Conservation (phyloP, 176 grass and related monocot genomes). For the Echinochloa phyllopogon region DNA sequence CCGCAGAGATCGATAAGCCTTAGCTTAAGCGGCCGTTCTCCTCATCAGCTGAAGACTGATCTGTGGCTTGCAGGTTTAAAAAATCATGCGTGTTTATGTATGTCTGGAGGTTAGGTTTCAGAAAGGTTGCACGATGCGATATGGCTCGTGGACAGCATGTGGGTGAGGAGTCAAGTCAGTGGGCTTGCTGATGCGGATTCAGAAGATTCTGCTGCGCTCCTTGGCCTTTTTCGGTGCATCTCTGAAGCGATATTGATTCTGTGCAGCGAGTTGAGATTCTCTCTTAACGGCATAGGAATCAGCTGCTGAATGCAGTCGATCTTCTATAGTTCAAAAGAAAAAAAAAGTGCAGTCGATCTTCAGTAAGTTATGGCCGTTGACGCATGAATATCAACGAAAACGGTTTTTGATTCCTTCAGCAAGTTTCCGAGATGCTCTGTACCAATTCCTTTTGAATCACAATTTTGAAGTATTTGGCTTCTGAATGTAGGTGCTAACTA, state of each 20-base stretch:
- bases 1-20: not conserved
- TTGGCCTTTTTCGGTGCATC: constrained; percentile 29
- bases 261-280: constrained; percentile 4
- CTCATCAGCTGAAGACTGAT: not conserved
- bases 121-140: not conserved
- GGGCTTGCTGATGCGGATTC: constrained; percentile 18
- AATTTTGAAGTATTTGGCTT: no score
- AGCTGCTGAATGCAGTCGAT: not conserved
- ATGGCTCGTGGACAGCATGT: not conserved
- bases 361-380: not conserved
- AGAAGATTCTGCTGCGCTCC: constrained; percentile 6
- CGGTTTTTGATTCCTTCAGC: no score
- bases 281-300: constrained; percentile 15
- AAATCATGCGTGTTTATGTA: constrained; percentile 3
- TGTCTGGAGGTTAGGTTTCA: not conserved
- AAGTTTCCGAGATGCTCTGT: no score
- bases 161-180: not conserved
- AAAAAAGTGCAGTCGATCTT: no score
- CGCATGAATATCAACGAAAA: not conserved
- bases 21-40: not conserved
- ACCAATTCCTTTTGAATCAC: no score
- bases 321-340: no score
- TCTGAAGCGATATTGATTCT: constrained; percentile 4
- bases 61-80: not conserved
- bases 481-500: no score